Evolutionary conservation across 805 yeast species (phyloP).

Genomic region (Spathaspora arborariae): DNA sequence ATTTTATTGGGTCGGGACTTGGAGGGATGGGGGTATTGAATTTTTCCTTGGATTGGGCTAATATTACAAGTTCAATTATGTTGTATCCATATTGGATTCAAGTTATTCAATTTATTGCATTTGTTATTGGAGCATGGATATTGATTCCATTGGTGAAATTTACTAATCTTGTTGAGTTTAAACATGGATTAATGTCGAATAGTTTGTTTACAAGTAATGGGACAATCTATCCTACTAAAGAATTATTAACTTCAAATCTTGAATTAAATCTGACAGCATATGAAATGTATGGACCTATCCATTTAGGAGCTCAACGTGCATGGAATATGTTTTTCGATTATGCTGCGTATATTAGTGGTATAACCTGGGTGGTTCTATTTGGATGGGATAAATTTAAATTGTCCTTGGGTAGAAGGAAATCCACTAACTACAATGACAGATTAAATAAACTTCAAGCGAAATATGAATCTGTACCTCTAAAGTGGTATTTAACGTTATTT

Average conservation of each 20-base stretch:
- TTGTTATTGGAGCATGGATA: conserved; percentile 46
- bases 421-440: conserved; percentile 30
- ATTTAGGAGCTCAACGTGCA: conserved; percentile 45
- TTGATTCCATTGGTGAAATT: conserved; percentile 46
- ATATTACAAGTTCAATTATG: conserved; percentile 48
- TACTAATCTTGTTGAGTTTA: conserved; percentile 27
- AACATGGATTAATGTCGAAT: conserved; percentile 47
- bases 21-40: conserved; percentile 52
- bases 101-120: conserved; percentile 45
- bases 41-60: conserved; percentile 50
- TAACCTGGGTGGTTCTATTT: conserved; percentile 42
- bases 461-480: conserved; percentile 40
- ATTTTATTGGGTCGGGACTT: conserved; percentile 49
- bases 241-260: conserved; percentile 37
- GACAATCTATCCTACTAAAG: conserved; percentile 36
- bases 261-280: conserved; percentile 45
- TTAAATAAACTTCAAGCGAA: conserved; percentile 37
- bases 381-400: conserved; percentile 24
- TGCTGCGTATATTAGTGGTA: conserved; percentile 48
- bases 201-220: conserved; percentile 36
- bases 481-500: conserved; percentile 41
- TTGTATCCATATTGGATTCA: conserved; percentile 52
- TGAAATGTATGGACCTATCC: conserved; percentile 40
- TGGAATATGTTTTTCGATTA: conserved; percentile 52
- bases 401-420: conserved; percentile 13